These are phyloP conservation scores for Posidonia australis DNA, from an alignment of 106 monocot species.

Conservation along the genomic window DNA sequence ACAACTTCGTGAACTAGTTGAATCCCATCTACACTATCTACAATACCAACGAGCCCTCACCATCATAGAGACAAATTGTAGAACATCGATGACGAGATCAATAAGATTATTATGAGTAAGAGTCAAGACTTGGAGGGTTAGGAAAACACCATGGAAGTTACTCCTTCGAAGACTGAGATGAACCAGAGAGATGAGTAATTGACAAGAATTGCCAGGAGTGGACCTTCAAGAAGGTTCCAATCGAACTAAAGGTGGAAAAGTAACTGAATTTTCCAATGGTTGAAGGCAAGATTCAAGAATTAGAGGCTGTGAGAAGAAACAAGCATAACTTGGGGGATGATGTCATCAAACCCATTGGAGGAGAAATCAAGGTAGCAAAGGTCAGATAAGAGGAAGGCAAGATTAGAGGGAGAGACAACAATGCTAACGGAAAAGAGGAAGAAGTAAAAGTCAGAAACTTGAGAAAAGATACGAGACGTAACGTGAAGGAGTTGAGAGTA, in stretches of 20 bases:
- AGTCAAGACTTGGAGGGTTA: slow-evolving; percentile 20
- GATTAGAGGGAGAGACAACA: too few species aligned
- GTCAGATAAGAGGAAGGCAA: not conserved
- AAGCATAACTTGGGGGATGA: slow-evolving; percentile 8
- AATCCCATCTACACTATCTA: slow-evolving; percentile 64
- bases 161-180: slow-evolving; percentile 21
- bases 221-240: slow-evolving; percentile 23
- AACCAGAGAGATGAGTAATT: slow-evolving; percentile 25
- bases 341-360: slow-evolving; percentile 21
- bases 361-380: slow-evolving; percentile 25
- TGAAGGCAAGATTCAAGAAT: too few species aligned
- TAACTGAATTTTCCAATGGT: slow-evolving; percentile 14
- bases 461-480: too few species aligned
- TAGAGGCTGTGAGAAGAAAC: slow-evolving; percentile 6
- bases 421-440: too few species aligned
- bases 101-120: slow-evolving; percentile 40
- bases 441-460: too few species aligned
- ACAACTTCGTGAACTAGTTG: slow-evolving; percentile 42
- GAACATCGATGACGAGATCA: slow-evolving; percentile 37
- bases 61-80: slow-evolving; percentile 13
- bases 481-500: too few species aligned
- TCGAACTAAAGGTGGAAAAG: slow-evolving; percentile 25
- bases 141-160: slow-evolving; percentile 18
- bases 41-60: slow-evolving; percentile 22
- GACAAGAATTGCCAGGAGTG: slow-evolving; percentile 23